Base-by-base conservation (phyloP, 140 eudicot genomes). In the Cichorium intybus region DNA sequence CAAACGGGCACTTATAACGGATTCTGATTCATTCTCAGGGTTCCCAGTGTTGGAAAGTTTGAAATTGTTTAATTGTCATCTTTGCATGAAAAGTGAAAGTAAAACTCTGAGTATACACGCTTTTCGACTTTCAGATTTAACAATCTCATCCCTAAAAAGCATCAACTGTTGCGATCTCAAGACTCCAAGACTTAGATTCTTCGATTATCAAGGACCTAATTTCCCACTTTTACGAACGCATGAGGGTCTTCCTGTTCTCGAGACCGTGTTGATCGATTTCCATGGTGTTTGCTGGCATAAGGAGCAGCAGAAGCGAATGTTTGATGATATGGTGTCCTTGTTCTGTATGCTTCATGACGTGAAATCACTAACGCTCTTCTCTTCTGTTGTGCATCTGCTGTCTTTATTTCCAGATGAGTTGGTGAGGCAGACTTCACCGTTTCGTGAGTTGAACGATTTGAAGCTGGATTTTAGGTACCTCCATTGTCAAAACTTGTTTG, bases 381-480 rank as follows among this genome's bases (percentile, higher is more conserved):
- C 17, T 12, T 14, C 49, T 43, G 2, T 41, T 56, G 9, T 43
- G 14, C 2, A 24, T 28, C 23, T 56, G 2, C 49, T 56, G 5
- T 28, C 11, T 4, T 18, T 28, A 6, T 41, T 56, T 43, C 24
- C 16, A 1, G 49, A 56, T 18, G 64, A 43, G 4, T 28, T 68
- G 66, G 15, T 3, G 58, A 57, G 47, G 11, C 45, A 31, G 12
- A 1, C 14, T 11, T 56, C 57, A 3, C 74, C 66, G 1, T 69
- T 69, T 45, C 11, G 47, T 23, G 29, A 45, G 50, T 69, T 69
- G 57, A 57, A 56, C 66, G 15, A 27, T 56, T 15, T 43, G 23
- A 69, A 18, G 45, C 0, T 45, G 18, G 66, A 20, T 69, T 22
- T 27, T 24, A 17, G 58, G 11, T 0, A 39, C 16, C 1, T 5